Percentiles rank a stretch among this genome's conserved stretches.
phyloP scores from a whole-genome alignment of 495 filamentous ascomycete species.

The Tetracladium marchalianum region DNA sequence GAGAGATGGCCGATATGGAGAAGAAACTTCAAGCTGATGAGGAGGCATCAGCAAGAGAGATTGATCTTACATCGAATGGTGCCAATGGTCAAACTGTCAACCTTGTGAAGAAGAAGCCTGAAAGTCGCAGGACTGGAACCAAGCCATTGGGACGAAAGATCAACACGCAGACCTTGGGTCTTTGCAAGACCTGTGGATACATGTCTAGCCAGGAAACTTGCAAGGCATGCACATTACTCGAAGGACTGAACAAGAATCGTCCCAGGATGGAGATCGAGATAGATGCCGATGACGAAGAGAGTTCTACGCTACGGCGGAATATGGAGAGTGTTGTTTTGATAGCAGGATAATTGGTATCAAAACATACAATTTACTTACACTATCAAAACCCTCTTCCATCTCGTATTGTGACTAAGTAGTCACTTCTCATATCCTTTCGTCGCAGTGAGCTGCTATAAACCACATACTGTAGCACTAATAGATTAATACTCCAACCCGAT shows the following conservation, averaged over 20 bases:
- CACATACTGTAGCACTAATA: too few species aligned
- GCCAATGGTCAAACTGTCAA: slow-evolving; percentile 15
- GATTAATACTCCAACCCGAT: too few species aligned
- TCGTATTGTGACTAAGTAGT: too few species aligned
- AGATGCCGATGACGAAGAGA: slow-evolving; percentile 45
- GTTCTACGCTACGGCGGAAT: slow-evolving; percentile 41
- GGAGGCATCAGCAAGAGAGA: slow-evolving; percentile 52
- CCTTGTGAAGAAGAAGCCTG: slow-evolving; percentile 11
- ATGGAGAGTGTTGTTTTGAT: slow-evolving; percentile 44
- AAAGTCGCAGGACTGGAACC: slow-evolving; percentile 16
- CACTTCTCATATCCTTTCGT: too few species aligned
- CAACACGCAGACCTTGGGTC: slow-evolving; percentile 64
- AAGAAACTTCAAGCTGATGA: slow-evolving; percentile 62
- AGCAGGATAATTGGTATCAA: slow-evolving; percentile 18
- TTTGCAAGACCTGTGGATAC: slow-evolving; percentile 83
- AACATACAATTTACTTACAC: not conserved
- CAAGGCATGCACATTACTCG: slow-evolving; percentile 85
- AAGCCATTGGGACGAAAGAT: slow-evolving; percentile 21
- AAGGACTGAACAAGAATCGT: slow-evolving; percentile 84
- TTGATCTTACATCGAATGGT: slow-evolving; percentile 46
- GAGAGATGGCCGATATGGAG: slow-evolving; percentile 93
- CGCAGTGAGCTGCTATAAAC: too few species aligned
- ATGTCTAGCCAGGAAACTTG: slow-evolving; percentile 92
- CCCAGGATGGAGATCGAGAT: slow-evolving; percentile 66
- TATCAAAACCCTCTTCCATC: too few species aligned